Conservation (phyloP, 441 rosid species). For the Brassica hybrid region DNA sequence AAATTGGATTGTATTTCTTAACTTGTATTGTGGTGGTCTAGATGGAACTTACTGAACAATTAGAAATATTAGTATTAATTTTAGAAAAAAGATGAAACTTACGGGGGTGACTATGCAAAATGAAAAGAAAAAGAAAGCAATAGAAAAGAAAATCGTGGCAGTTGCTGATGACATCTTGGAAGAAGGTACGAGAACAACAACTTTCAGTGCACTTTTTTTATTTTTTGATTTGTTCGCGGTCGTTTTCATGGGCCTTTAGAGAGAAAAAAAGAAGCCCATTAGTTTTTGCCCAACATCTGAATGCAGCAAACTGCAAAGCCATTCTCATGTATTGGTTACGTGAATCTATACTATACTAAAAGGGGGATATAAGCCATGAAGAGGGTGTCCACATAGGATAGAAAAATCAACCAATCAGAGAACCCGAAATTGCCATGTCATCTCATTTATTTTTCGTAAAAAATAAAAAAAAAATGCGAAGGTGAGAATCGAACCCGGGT, state of each 20-base stretch:
- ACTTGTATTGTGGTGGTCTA: too few relatives aligned
- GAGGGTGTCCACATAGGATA: too few relatives aligned
- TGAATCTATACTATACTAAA: too few relatives aligned
- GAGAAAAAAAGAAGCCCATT: constrained; percentile 46
- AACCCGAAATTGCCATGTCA: too few relatives aligned
- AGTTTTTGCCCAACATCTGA: neutral
- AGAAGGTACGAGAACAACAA: constrained; percentile 23
- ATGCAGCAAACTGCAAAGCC: neutral
- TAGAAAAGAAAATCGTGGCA: constrained; percentile 31
- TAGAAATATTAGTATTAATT: neutral
- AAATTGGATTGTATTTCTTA: too few relatives aligned
- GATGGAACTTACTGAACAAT: too few relatives aligned
- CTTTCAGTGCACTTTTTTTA: neutral
- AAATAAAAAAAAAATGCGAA: too few relatives aligned
- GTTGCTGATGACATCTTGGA: constrained; percentile 31
- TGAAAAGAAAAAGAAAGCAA: neutral
- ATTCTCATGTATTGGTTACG: too few relatives aligned
- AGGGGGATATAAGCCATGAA: too few relatives aligned
- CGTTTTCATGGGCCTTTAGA: constrained; percentile 43
- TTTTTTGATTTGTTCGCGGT: neutral
- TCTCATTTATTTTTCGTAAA: too few relatives aligned
- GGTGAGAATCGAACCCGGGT: too few relatives aligned
- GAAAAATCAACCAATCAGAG: too few relatives aligned
- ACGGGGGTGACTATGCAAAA: neutral
- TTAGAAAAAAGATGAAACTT: neutral